A percentile compares a stretch with the other conserved stretches of the same genome.
Conservation (phyloP, 768 basidiomycete genomes). For the Harrya chromipes region DNA sequence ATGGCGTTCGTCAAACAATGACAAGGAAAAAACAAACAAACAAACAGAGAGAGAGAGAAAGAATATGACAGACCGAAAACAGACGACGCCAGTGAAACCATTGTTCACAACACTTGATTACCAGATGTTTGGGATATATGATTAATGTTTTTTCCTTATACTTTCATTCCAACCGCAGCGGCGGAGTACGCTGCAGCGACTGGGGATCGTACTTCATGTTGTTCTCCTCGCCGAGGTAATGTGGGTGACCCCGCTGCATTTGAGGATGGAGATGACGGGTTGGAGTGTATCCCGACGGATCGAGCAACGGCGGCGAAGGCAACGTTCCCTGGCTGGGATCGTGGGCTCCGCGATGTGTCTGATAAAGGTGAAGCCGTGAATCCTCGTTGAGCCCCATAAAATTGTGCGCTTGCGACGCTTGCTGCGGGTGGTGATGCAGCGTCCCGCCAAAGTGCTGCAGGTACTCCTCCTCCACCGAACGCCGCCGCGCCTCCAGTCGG, state of each 20-base stretch:
- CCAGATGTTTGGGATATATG: conserved; percentile 24
- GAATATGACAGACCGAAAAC: not conserved
- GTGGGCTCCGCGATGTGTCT: conserved; percentile 35
- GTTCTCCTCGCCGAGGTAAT: conserved; percentile 34
- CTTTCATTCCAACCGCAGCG: conserved; percentile 51
- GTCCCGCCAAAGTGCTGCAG: conserved; percentile 38
- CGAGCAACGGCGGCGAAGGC: conserved; percentile 34
- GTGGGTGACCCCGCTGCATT: conserved; percentile 33
- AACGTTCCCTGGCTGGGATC: conserved; percentile 22
- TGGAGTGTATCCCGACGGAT: conserved; percentile 29
- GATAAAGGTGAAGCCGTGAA: conserved; percentile 34
- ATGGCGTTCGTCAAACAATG: conserved; percentile 4
- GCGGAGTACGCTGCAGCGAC: conserved; percentile 43
- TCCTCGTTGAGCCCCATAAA: conserved; percentile 28
- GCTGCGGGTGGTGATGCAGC: conserved; percentile 28
- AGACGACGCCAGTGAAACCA: conserved; percentile 14
- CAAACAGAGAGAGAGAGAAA: not conserved
- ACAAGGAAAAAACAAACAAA: too few relatives aligned
- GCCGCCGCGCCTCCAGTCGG: conserved; percentile 33
- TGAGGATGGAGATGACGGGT: conserved; percentile 35
- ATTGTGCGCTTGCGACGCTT: conserved; percentile 26
- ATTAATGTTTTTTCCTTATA: conserved; percentile 21
- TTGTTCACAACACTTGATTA: conserved; percentile 25
- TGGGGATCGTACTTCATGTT: conserved; percentile 44
- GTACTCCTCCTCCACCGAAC: conserved; percentile 36